These are phyloP conservation scores for Curvularia spicifera DNA, from an alignment of 2,329 filamentous ascomycete genomes.

Conservation along the genomic window DNA sequence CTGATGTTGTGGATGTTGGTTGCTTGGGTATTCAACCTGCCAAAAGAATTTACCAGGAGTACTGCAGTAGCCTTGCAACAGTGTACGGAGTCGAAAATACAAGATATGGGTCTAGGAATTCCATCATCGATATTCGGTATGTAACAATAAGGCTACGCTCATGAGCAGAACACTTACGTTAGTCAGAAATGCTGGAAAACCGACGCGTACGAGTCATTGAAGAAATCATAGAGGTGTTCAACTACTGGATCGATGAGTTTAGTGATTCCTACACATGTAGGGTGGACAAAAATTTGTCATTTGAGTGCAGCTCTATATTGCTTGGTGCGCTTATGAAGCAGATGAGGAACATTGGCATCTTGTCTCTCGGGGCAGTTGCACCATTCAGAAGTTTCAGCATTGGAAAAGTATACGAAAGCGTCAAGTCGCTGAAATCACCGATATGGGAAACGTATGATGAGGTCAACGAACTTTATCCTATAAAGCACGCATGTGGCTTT, in stretches of 20 bases:
- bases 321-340: slow-evolving; percentile 28
- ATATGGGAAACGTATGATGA: slow-evolving; percentile 5
- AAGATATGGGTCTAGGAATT: slow-evolving; percentile 19
- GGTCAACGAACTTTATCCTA: slow-evolving; percentile 1
- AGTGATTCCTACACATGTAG: not conserved
- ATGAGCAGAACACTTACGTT: not conserved
- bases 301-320: slow-evolving; percentile 24
- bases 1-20: slow-evolving; percentile 35
- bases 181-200: not conserved
- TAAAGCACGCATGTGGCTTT: not conserved
- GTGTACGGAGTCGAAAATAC: slow-evolving; percentile 5
- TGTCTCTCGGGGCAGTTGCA: slow-evolving; percentile 14
- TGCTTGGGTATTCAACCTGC: slow-evolving; percentile 27
- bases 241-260: slow-evolving; percentile 1
- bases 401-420: not conserved
- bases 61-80: slow-evolving; percentile 12
- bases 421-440: slow-evolving; percentile 5
- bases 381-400: slow-evolving; percentile 21
- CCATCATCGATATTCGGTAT: slow-evolving; percentile 15
- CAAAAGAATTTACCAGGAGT: slow-evolving; percentile 14
- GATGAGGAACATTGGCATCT: slow-evolving; percentile 12
- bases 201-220: not conserved
- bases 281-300: not conserved
- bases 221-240: not conserved
- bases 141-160: not conserved